Evolutionary conservation across 257 asterid genomes (phyloP), one percentile per base, ranked within the genome.

Genomic region (Solanum boliviense): DNA sequence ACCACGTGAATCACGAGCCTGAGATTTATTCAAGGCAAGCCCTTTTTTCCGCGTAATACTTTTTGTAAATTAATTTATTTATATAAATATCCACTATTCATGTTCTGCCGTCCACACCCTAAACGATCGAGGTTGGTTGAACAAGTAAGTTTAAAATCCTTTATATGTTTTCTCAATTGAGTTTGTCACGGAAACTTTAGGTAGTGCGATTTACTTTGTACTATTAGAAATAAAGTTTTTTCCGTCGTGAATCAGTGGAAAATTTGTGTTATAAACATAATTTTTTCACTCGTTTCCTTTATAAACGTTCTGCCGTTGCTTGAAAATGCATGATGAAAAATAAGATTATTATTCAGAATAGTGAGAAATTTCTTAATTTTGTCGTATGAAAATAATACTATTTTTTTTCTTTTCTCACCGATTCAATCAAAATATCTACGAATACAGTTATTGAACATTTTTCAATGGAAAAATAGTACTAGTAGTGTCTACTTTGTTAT

Each of bases 231-330:
- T 0, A 46, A 46, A 4, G 3, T 46, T 13, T 46, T 46, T 13
- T 16, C 0, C 3, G 0, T 48, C 1, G 3, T 0, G 0, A 48
- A 48, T 44, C 1, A 18, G 4, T 18, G n/a, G 1, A 0, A 18
- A 52, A 16, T 52, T 18, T 52, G 9, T 16, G 62, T 2, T 18
- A 6, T 52, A 6, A 52, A 52, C 1, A 52, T 52, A 1, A 48
- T 48, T 15, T 48, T 44, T 52, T 52, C 20, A 52, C 4, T 6
- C 15, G 1, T 41, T 41, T 41, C 2, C 48, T 41, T 41, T 11
- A 41, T 41, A 41, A 41, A 41, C 15, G 15, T 41, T 41, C 15
- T 41, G 5, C 2, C 5, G 48, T 41, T 0, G 4, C 48, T 41
- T 41, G 48, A 41, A 41, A 41, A 41, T 41, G 5, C 48, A 41